phyloP scores from a whole-genome alignment of 2,329 filamentous ascomycete species.

The Pseudovirgaria hyperparasitica region DNA sequence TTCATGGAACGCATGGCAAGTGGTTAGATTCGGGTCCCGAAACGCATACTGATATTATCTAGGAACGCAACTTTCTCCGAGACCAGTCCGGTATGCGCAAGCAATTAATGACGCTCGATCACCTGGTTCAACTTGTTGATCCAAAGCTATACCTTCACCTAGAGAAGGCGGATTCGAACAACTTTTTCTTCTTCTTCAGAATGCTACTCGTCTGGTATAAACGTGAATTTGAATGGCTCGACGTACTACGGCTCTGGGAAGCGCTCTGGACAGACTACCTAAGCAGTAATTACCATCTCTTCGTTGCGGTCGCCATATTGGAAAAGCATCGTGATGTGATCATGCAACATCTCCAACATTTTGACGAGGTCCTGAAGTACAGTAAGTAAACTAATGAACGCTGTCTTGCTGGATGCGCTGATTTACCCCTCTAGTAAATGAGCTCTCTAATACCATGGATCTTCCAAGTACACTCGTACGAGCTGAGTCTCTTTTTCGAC shows the following conservation, averaged over 20 bases:
- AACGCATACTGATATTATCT: conserved; percentile 4
- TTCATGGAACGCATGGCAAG: conserved; percentile 90
- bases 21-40: not conserved
- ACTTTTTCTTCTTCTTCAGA: conserved; percentile 99
- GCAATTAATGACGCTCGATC: conserved; percentile 81
- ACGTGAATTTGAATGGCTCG: conserved; percentile 83
- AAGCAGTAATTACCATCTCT: conserved; percentile 84
- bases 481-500: conserved; percentile 76
- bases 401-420: conserved; percentile 3
- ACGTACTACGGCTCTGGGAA: conserved; percentile 85
- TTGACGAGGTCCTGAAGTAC: conserved; percentile 96
- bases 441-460: conserved; percentile 87
- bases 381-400: conserved; percentile 39
- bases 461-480: conserved; percentile 74
- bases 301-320: conserved; percentile 83
- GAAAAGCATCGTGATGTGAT: conserved; percentile 96
- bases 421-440: conserved; percentile 55
- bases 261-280: conserved; percentile 85
- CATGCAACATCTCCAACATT: conserved; percentile 84
- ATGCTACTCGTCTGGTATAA: conserved; percentile 99
- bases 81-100: conserved; percentile 94
- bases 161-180: conserved; percentile 82
- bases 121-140: conserved; percentile 93
- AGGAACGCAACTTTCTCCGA: conserved; percentile 85
- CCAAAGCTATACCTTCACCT: conserved; percentile 87